phyloP scores from a whole-genome alignment of 208 protist species.

The Crithidia thermophila region DNA sequence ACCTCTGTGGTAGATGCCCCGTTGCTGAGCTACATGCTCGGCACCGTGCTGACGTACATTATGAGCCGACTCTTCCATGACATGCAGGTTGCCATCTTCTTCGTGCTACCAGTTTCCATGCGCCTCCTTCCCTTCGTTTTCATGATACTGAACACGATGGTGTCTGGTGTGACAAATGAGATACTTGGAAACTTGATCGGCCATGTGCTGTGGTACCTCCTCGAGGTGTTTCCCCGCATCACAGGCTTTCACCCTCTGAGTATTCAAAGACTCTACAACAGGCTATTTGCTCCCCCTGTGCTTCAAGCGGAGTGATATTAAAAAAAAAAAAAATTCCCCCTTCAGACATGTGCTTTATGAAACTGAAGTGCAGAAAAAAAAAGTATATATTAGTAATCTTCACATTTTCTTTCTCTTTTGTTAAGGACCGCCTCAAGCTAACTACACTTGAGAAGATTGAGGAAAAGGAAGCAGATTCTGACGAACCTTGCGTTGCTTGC shows the following conservation, averaged over 20 bases:
- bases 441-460: no score
- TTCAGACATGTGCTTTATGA: background rate
- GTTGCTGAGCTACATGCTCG: slow-evolving; percentile 62
- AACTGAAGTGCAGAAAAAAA: background rate
- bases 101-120: slow-evolving; percentile 53
- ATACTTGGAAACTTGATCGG: slow-evolving; percentile 63
- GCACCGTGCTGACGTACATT: slow-evolving; percentile 70
- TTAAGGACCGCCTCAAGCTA: no score
- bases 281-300: slow-evolving; percentile 14
- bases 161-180: slow-evolving; percentile 34
- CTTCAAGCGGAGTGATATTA: background rate
- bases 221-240: slow-evolving; percentile 89
- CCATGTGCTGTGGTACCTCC: slow-evolving; percentile 80
- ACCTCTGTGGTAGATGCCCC: slow-evolving; percentile 50
- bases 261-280: slow-evolving; percentile 45
- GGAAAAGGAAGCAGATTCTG: no score
- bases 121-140: slow-evolving; percentile 63
- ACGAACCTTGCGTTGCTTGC: no score
- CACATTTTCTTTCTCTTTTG: background rate
- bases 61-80: slow-evolving; percentile 66
- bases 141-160: slow-evolving; percentile 37
- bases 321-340: slow-evolving; percentile 3
- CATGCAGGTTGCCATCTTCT: slow-evolving; percentile 57
- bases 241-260: slow-evolving; percentile 64
- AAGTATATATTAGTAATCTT: background rate